phyloP scores from a whole-genome alignment of 257 asterid genomes.

The Orobanche coerulescens region DNA sequence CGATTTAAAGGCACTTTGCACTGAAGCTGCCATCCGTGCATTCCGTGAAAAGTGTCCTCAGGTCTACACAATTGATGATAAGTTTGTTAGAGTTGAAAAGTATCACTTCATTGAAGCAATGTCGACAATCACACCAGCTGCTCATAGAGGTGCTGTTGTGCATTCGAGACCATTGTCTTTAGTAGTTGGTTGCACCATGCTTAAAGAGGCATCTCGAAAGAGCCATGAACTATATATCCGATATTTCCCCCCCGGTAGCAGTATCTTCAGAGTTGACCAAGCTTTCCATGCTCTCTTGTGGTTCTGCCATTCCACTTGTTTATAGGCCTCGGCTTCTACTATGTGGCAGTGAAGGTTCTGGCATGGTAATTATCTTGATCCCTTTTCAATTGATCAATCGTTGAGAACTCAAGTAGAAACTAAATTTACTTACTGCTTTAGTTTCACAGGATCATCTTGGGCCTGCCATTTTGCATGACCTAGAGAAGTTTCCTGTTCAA shows the following conservation, averaged over 20 bases:
- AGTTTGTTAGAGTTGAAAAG: slow-evolving; percentile 60
- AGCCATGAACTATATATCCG: slow-evolving; percentile 55
- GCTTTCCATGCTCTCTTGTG: slow-evolving; percentile 59
- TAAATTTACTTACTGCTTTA: slow-evolving; percentile 36
- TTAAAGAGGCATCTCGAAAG: slow-evolving; percentile 47
- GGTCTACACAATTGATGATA: slow-evolving; percentile 83
- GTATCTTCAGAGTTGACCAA: slow-evolving; percentile 47
- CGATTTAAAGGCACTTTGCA: slow-evolving; percentile 79
- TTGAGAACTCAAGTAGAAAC: slow-evolving; percentile 26
- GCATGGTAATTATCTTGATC: slow-evolving; percentile 48
- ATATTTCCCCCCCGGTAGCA: slow-evolving; percentile 54
- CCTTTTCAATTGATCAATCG: slow-evolving; percentile 12
- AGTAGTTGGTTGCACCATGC: slow-evolving; percentile 60
- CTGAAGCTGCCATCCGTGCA: slow-evolving; percentile 89
- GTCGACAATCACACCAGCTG: slow-evolving; percentile 83
- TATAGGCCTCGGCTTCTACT: slow-evolving; percentile 68
- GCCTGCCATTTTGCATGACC: slow-evolving; percentile 74
- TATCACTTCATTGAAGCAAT: slow-evolving; percentile 70
- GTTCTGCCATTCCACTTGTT: slow-evolving; percentile 65
- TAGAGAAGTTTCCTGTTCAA: slow-evolving; percentile 84
- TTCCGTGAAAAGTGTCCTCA: slow-evolving; percentile 85
- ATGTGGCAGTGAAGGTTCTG: slow-evolving; percentile 59
- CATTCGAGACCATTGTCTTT: slow-evolving; percentile 73
- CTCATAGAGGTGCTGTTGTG: slow-evolving; percentile 81
- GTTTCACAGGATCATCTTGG: slow-evolving; percentile 72